Conservation (phyloP, 2,329 filamentous ascomycete genomes). For the Cercospora janseana region DNA sequence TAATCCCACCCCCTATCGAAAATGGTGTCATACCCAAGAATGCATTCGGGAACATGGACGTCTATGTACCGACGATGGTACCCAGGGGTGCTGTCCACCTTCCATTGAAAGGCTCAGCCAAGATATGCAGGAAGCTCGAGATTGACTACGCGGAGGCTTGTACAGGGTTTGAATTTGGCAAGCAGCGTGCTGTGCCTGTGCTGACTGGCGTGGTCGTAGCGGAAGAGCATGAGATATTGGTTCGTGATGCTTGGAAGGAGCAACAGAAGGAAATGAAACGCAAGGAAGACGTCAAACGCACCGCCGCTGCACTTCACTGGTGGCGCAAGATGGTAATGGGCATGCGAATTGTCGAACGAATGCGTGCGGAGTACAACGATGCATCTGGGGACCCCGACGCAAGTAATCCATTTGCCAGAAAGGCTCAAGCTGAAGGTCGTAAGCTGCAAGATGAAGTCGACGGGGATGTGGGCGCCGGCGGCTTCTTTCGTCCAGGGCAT, state of each 20-base stretch:
- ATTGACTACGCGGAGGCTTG: conserved; percentile 94
- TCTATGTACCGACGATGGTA: conserved; percentile 92
- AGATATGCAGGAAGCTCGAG: conserved; percentile 76
- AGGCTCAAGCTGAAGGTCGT: conserved; percentile 28
- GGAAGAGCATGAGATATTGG: conserved; percentile 68
- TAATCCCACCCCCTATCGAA: conserved; percentile 78
- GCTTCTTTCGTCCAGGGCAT: conserved; percentile 43
- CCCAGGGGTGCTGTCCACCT: conserved; percentile 81
- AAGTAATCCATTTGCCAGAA: conserved; percentile 54
- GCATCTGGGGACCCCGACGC: conserved; percentile 46
- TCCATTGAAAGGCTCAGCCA: conserved; percentile 71
- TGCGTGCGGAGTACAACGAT: conserved; percentile 69
- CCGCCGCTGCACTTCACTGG: conserved; percentile 67
- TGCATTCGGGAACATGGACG: conserved; percentile 91
- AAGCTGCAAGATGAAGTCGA: conserved; percentile 21
- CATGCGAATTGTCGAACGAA: conserved; percentile 74
- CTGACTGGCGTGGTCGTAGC: conserved; percentile 88
- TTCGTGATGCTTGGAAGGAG: conserved; percentile 72
- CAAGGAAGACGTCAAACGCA: conserved; percentile 80
- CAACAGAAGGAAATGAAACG: conserved; percentile 73
- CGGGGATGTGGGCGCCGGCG: conserved; percentile 39
- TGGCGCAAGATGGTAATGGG: conserved; percentile 91
- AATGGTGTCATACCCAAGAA: conserved; percentile 91
- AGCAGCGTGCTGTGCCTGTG: conserved; percentile 88
- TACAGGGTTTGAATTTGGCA: conserved; percentile 93